Evolutionary conservation across 2,329 filamentous ascomycete genomes (phyloP), one percentile per base, ranked within the genome.

Genomic region (Neocucurbitaria cava): DNA sequence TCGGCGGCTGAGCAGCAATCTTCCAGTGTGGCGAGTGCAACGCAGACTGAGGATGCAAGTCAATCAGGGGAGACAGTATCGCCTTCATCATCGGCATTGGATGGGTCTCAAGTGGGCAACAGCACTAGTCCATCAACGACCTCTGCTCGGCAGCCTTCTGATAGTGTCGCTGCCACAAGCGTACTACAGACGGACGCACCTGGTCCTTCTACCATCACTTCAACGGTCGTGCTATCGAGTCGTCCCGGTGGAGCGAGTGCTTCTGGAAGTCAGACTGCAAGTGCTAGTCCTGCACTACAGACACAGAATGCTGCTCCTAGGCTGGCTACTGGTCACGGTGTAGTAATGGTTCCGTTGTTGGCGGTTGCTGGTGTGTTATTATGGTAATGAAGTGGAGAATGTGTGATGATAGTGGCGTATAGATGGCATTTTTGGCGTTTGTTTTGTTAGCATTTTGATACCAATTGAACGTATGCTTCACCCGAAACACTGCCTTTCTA

Each of bases 261-360:
- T 5, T 47, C 52, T 9, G 26, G 45, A 3, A 50, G 44, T 24
- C 41, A 41, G 10, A 58, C 56, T 2, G 47, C 46, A 13, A 61
- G 50, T 38, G 36, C 54, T 24, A 43, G 40, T 10, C 48, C 23
- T 1, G 38, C 45, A 5, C 44, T 63, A 51, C 59, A 64, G 46
- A 64, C 56, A 15, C 26, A 44, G 7, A 68, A 62, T 53, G 54
- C 52, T 41, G 65, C 54, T 3, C 10, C 49, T 11, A 18, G 47
- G 3, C 24, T 42, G 18, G 5, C 11, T 9, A n/a, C 21, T 35
- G 24, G n/a, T 9, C 18, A 35, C 30, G 20, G 21, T 18, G 11
- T 24, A 35, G 36, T 26, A 7, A 11, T 47, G 30, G 40, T 17
- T 28, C 31, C 18, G 2, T 23, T 58, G 40, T 26, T 52, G 2